Base-by-base conservation (phyloP, 2,329 filamentous ascomycete species). In the Venturia oleaginea region DNA sequence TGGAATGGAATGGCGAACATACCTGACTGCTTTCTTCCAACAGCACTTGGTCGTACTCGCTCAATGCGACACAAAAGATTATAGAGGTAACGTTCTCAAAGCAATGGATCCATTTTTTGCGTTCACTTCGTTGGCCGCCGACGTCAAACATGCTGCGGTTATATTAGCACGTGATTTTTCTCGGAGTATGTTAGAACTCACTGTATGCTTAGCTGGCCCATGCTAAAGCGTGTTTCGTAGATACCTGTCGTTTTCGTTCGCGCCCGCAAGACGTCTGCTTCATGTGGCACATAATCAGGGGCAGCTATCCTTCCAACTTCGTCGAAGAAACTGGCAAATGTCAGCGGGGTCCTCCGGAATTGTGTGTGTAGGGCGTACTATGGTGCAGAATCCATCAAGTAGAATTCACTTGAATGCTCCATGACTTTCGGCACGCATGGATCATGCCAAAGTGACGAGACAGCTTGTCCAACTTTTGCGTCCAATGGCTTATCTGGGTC, bases 71-170 rank as follows among this genome's bases (percentile, higher is more conserved):
- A 73, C 94, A 99, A 78, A 99, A 99, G 70, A 99, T 99, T 76
- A 99, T 99, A 4, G 94, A 97, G 54, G 94, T 99, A 71, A 99
- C 94, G 71, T 97, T 97, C 77, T 99, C 94, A 76, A 99, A 99
- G 80, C 94, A 99, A 79, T 99, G 94, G 74, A 99, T 99, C 94
- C 94, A 99, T 80, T 99, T 99, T 82, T 99, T 99, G 67, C 94
- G 86, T 78, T 99, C 94, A 76, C 93, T 97, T 74, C 94, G 83
- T 78, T 99, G 94, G 30, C 94, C 94, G 67, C 94, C 94, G 4
- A 99, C 94, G 76, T 99, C 94, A 74, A 99, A 99, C 94, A 99
- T 99, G 80, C 93, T 97, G 73, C 30, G 63, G 24, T 22, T 51
- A 55, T 32, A 70, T 75, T 69, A 76, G 73, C 65, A 61, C 61